Percentiles rank a stretch among this genome's conserved stretches.
Evolutionary conservation across 225 moss, liverwort and hornwort genomes (phyloP).

Genomic region (Marchantia polymorpha): DNA sequence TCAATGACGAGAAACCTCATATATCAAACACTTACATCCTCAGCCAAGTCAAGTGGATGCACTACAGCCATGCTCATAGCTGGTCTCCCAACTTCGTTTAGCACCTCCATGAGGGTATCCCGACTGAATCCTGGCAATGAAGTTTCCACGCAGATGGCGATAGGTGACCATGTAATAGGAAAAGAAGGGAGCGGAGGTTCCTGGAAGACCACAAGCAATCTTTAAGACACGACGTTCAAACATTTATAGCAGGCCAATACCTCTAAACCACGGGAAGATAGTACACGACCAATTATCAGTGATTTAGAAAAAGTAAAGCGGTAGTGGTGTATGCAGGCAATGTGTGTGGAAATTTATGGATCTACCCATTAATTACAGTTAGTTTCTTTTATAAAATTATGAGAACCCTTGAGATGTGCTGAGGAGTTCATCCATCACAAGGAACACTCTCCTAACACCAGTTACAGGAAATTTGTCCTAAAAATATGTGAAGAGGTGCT

Average conservation of each 20-base stretch:
- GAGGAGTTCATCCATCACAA: too few relatives aligned
- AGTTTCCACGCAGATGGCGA: slow-evolving; percentile 69
- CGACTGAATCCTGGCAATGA: slow-evolving; percentile 50
- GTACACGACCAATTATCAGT: neutral
- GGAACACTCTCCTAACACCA: too few relatives aligned
- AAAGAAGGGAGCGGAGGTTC: slow-evolving; percentile 61
- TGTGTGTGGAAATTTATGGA: too few relatives aligned
- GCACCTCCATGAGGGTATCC: slow-evolving; percentile 39
- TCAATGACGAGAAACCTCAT: neutral
- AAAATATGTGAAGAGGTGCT: too few relatives aligned
- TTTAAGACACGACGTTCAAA: neutral
- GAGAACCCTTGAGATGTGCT: too few relatives aligned
- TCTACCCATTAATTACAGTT: too few relatives aligned
- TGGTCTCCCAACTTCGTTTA: slow-evolving; percentile 69
- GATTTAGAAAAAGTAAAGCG: too few relatives aligned
- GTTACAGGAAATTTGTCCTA: too few relatives aligned
- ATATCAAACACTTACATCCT: slow-evolving; percentile 42
- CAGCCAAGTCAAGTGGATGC: slow-evolving; percentile 62
- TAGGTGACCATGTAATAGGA: slow-evolving; percentile 61
- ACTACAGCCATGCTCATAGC: slow-evolving; percentile 67
- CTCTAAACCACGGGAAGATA: neutral
- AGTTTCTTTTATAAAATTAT: too few relatives aligned
- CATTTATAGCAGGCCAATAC: neutral
- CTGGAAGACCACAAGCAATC: neutral
- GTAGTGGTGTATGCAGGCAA: too few relatives aligned